Conservation (phyloP, 2,329 filamentous ascomycete genomes). For the Exophiala aquamarina region DNA sequence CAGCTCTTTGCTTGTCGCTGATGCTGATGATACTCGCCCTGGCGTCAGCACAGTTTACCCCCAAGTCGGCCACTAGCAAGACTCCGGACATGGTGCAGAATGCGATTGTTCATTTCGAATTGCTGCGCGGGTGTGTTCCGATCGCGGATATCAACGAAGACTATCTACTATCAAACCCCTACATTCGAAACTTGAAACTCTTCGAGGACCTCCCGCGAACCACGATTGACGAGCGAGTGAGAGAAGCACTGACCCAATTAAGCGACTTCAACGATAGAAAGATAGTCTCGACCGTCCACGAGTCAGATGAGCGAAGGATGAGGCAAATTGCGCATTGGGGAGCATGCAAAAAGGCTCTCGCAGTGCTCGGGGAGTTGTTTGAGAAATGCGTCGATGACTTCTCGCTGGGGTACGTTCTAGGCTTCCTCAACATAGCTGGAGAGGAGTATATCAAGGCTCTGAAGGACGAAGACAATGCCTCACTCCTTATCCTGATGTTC, state of each 20-base stretch:
- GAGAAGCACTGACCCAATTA: slow-evolving; percentile 10
- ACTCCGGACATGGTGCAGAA: slow-evolving; percentile 12
- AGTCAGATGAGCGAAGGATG: slow-evolving; percentile 5
- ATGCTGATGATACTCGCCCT: slow-evolving; percentile 21
- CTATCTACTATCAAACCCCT: slow-evolving; percentile 17
- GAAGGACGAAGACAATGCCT: slow-evolving; percentile 14
- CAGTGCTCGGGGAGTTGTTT: slow-evolving; percentile 14
- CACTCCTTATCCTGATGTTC: slow-evolving; percentile 23
- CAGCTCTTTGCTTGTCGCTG: slow-evolving; percentile 19
- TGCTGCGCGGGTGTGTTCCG: slow-evolving; percentile 15
- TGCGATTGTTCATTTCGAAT: slow-evolving; percentile 17
- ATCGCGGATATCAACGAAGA: slow-evolving; percentile 12
- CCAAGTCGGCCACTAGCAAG: neutral
- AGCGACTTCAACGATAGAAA: slow-evolving; percentile 14
- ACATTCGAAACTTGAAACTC: slow-evolving; percentile 14
- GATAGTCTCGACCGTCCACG: slow-evolving; percentile 6
- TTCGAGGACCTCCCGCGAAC: slow-evolving; percentile 13
- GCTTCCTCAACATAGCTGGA: slow-evolving; percentile 23
- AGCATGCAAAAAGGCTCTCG: slow-evolving; percentile 19
- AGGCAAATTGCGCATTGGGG: slow-evolving; percentile 15
- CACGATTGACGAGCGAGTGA: slow-evolving; percentile 4
- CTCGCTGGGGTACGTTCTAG: slow-evolving; percentile 18
- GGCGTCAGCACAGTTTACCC: slow-evolving; percentile 16
- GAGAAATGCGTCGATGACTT: slow-evolving; percentile 16
- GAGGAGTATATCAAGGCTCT: slow-evolving; percentile 21